Evolutionary conservation across 768 basidiomycete genomes (phyloP).

Genomic region (Leccinum uliginosum): DNA sequence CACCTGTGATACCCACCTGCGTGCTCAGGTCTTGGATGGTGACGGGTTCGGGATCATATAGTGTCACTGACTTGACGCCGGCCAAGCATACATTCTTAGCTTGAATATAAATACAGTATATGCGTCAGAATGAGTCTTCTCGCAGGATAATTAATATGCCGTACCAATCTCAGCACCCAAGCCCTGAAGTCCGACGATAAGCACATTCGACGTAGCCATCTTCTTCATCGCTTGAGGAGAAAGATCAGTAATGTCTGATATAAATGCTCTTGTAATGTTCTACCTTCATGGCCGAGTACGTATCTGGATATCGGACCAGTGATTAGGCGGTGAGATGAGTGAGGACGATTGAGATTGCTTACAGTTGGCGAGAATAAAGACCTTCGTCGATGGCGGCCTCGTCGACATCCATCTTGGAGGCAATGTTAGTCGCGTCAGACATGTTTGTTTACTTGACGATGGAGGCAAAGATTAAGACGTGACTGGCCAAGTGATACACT

Average conservation of each 20-base stretch:
- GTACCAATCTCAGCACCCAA: conserved; percentile 93
- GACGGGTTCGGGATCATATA: conserved; percentile 90
- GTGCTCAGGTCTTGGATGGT: conserved; percentile 88
- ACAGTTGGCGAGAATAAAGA: conserved; percentile 91
- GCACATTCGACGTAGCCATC: conserved; percentile 94
- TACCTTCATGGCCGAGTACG: conserved; percentile 95
- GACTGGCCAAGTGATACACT: neutral
- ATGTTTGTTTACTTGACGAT: conserved; percentile 22
- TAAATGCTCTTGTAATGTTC: neutral
- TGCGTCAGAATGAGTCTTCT: conserved; percentile 12
- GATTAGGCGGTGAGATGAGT: conserved; percentile 13
- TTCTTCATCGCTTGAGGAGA: conserved; percentile 89
- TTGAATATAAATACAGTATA: too few relatives aligned
- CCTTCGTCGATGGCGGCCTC: conserved; percentile 90
- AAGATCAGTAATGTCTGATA: conserved; percentile 14
- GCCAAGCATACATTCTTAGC: conserved; percentile 95
- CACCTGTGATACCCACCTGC: conserved; percentile 51
- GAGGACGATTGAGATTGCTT: conserved; percentile 33
- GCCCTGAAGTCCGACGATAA: conserved; percentile 89
- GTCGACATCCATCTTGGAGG: conserved; percentile 76
- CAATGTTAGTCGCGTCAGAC: conserved; percentile 33
- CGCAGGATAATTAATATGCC: conserved; percentile 9
- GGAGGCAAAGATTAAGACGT: conserved; percentile 7
- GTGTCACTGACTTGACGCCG: conserved; percentile 95
- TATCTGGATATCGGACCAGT: conserved; percentile 51